Evolutionary conservation across 2,329 filamentous ascomycete genomes (phyloP).

Genomic region (Alternaria sp.): DNA sequence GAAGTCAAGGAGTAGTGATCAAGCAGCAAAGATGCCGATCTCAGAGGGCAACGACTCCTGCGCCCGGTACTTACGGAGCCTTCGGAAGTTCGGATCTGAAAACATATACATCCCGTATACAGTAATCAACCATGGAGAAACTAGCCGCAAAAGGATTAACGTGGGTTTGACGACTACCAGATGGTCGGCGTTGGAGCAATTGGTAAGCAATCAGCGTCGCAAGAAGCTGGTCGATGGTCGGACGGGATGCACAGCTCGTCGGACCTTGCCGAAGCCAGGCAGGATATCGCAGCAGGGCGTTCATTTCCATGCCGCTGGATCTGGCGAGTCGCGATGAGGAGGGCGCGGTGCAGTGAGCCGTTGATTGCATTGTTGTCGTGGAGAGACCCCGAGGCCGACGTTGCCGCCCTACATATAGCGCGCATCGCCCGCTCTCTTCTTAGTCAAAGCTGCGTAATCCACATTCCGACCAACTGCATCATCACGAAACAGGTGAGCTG

Average conservation of each 20-base stretch:
- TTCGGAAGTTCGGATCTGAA: conserved; percentile 34
- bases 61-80: conserved; percentile 21
- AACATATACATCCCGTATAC: conserved; percentile 25
- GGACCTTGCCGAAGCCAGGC: conserved; percentile 29
- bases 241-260: conserved; percentile 13
- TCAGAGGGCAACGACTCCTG: background rate
- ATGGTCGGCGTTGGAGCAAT: conserved; percentile 23
- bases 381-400: conserved; percentile 15
- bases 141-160: conserved; percentile 13
- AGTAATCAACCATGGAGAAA: conserved; percentile 16
- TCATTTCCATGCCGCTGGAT: background rate
- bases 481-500: conserved; percentile 33
- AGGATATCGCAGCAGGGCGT: conserved; percentile 5
- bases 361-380: conserved; percentile 6
- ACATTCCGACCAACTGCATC: conserved; percentile 30
- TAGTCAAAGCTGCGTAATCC: conserved; percentile 37
- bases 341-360: background rate
- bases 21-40: background rate
- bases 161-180: conserved; percentile 24
- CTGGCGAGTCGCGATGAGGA: conserved; percentile 10
- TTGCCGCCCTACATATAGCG: conserved; percentile 22
- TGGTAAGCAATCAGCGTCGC: conserved; percentile 28
- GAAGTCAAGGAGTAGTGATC: conserved; percentile 1
- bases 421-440: conserved; percentile 23
- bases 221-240: conserved; percentile 21